Evolutionary conservation across 768 basidiomycete genomes (phyloP).

Genomic region (Boletellus sp.): DNA sequence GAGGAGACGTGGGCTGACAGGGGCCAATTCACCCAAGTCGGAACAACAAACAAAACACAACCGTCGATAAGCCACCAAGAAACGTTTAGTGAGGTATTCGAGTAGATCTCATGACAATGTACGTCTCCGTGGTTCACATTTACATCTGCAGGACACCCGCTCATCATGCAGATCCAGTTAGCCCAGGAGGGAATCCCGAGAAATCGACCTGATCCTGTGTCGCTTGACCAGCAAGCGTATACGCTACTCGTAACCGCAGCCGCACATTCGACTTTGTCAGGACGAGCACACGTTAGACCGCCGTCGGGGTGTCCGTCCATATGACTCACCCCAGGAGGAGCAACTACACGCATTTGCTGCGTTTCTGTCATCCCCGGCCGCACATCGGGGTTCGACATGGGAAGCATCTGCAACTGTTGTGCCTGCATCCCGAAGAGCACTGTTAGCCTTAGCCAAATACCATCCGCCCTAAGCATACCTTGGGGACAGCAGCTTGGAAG

Average conservation of each 20-base stretch:
- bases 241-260: slow-evolving; percentile 82
- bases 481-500: slow-evolving; percentile 97
- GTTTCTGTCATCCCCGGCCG: slow-evolving; percentile 79
- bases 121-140: slow-evolving; percentile 11
- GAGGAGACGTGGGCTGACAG: slow-evolving; percentile 17
- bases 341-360: slow-evolving; percentile 91
- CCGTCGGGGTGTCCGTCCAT: background rate
- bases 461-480: slow-evolving; percentile 45
- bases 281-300: slow-evolving; percentile 5
- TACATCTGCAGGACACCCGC: slow-evolving; percentile 8
- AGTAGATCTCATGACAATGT: slow-evolving; percentile 22
- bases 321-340: slow-evolving; percentile 73
- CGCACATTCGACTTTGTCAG: slow-evolving; percentile 68
- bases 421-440: slow-evolving; percentile 48
- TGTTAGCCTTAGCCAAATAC: background rate
- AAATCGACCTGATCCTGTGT: slow-evolving; percentile 96
- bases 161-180: slow-evolving; percentile 47
- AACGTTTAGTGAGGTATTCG: slow-evolving; percentile 1
- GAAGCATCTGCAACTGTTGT: slow-evolving; percentile 96
- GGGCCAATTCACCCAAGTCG: slow-evolving; percentile 11
- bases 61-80: background rate
- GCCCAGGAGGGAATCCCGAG: slow-evolving; percentile 75
- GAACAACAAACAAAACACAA: background rate
- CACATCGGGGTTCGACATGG: slow-evolving; percentile 87
- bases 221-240: slow-evolving; percentile 58